Evolutionary conservation across 2,329 filamentous ascomycete species (phyloP), one percentile per base, ranked within the genome.

Genomic region (Penicillium digitatum): DNA sequence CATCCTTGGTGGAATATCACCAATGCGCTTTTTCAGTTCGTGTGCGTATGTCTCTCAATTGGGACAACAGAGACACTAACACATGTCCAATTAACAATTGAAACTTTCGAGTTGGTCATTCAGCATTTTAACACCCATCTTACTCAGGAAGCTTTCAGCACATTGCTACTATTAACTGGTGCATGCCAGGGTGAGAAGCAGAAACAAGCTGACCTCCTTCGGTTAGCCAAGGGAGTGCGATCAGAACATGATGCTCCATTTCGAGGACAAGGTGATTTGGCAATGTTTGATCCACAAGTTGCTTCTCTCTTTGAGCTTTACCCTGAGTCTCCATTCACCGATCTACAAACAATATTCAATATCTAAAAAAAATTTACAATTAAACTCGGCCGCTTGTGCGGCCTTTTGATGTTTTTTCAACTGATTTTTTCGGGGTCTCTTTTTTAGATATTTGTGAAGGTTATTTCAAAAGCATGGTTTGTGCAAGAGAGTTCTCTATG

Each of bases 1-100:
- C 68, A 65, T 18, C 74, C 74, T 4, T 77, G 75, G 75, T 78
- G 75, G 75, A 77, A 76, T 55, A 66, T 76, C 1, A 59, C 77
- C 2, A 70, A 71, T 45, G 71, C 71, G 0, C 66, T 72, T 0
- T 78, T 78, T 46, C 75, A 78, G 54, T 76, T 75, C 39, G 63
- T 75, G 10, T 77, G 74, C 57, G 69, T 74, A 27, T 62, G 73
- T 4, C 66, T 78, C 12, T 74, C 73, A 3, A 70, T 77, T 22
- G 72, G 74, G 43, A 76, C 73, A 2, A 65, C 68, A 0, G 66
- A 69, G 16, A 72, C 68, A 51, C 65, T 75, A 11, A 61, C 68
- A 3, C 65, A 66, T 24, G 67, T 78, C 6, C 60, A 68, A 16
- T 67, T 69, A 20, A 67, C 68, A 1, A 72, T 77, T 66, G 65